These are phyloP conservation scores for Tricholoma flavovirens DNA, from an alignment of 768 basidiomycete species.

Conservation along the genomic window DNA sequence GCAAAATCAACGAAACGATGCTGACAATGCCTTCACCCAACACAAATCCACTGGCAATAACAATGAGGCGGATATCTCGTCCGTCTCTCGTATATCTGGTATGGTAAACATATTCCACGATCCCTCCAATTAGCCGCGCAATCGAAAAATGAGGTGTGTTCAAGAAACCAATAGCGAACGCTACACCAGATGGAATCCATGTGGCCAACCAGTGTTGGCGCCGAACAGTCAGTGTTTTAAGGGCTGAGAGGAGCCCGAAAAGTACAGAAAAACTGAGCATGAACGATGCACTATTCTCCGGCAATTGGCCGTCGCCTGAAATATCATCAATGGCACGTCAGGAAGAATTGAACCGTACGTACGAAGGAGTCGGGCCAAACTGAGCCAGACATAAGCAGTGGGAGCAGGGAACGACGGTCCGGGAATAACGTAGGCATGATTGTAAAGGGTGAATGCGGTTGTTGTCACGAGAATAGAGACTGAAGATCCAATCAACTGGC, in stretches of 20 bases:
- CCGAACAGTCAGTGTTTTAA: constrained; percentile 56
- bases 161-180: constrained; percentile 93
- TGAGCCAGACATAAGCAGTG: constrained; percentile 90
- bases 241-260: constrained; percentile 60
- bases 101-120: constrained; percentile 69
- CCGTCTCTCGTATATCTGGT: constrained; percentile 44
- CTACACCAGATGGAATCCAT: constrained; percentile 89
- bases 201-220: constrained; percentile 50
- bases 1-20: constrained; percentile 68
- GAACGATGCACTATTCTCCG: constrained; percentile 65
- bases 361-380: constrained; percentile 72
- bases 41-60: constrained; percentile 93
- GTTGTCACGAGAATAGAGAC: constrained; percentile 87
- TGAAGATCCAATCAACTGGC: constrained; percentile 86
- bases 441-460: constrained; percentile 84
- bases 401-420: constrained; percentile 96
- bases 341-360: constrained; percentile 22
- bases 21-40: constrained; percentile 92
- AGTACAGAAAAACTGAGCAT: constrained; percentile 74
- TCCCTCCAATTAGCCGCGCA: constrained; percentile 83
- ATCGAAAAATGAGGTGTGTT: constrained; percentile 95
- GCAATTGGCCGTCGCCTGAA: constrained; percentile 76
- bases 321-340: background rate
- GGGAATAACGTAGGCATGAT: constrained; percentile 81
- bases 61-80: constrained; percentile 69